A percentile compares a stretch with the other conserved stretches of the same genome.
These are phyloP conservation scores for Sporisorium graminicola DNA, from an alignment of 1,284 basidiomycete species.

Conservation along the genomic window DNA sequence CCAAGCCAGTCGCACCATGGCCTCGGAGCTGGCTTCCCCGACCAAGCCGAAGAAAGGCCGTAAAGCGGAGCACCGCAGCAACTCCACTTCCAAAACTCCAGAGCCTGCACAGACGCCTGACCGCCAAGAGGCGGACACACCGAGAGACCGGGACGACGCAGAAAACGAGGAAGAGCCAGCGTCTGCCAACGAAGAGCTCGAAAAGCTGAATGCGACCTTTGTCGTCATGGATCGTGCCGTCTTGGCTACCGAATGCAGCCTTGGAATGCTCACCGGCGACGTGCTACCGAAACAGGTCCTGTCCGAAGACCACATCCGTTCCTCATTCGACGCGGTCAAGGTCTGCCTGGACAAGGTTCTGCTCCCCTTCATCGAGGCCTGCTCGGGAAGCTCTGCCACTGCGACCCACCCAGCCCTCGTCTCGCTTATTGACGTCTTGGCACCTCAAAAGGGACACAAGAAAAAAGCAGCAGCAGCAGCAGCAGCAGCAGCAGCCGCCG, in stretches of 20 bases:
- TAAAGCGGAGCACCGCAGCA: conserved; percentile 12
- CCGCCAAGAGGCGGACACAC: background rate
- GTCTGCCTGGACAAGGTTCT: conserved; percentile 82
- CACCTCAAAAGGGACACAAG: conserved; percentile 46
- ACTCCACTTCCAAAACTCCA: conserved; percentile 36
- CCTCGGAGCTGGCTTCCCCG: conserved; percentile 25
- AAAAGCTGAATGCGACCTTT: conserved; percentile 44
- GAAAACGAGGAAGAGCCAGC: conserved; percentile 73
- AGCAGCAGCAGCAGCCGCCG: conserved; percentile 7
- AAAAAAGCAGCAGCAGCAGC: conserved; percentile 29
- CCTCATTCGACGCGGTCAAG: conserved; percentile 82
- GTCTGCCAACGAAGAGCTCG: conserved; percentile 73
- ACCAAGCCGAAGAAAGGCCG: conserved; percentile 36
- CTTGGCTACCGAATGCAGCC: conserved; percentile 83
- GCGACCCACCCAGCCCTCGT: conserved; percentile 43
- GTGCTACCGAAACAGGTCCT: conserved; percentile 81
- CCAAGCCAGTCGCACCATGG: conserved; percentile 13
- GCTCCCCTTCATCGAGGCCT: conserved; percentile 87
- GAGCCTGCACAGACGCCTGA: conserved; percentile 20
- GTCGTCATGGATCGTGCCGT: conserved; percentile 70
- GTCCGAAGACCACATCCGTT: conserved; percentile 88
- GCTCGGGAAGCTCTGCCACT: conserved; percentile 50
- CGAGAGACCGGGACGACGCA: background rate
- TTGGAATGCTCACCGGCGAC: conserved; percentile 82
- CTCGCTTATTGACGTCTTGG: conserved; percentile 68